Evolutionary conservation across 306 rosid species (phyloP).

Genomic region (Prosopis cineraria): DNA sequence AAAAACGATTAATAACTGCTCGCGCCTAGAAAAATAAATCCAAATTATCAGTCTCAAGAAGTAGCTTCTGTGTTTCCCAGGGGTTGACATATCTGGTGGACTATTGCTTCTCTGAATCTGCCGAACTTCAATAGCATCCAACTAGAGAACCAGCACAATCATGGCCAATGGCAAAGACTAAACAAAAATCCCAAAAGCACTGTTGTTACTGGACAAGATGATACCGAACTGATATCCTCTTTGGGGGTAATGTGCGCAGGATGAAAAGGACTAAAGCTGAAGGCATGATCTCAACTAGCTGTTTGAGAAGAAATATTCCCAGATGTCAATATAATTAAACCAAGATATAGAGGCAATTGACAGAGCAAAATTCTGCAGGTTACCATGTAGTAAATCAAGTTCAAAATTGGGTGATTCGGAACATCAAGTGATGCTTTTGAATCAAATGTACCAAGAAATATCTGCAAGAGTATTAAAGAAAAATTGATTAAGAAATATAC

Average conservation of each 20-base stretch:
- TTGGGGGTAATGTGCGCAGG: conserved; percentile 91
- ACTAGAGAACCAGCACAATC: conserved; percentile 32
- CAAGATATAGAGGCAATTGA: not conserved
- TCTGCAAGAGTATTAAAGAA: conserved; percentile 52
- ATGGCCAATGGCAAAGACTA: conserved; percentile 34
- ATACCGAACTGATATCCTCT: conserved; percentile 89
- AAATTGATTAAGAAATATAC: conserved; percentile 18
- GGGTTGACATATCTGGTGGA: conserved; percentile 27
- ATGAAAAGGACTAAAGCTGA: conserved; percentile 91
- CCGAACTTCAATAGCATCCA: conserved; percentile 38
- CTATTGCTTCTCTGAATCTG: conserved; percentile 38
- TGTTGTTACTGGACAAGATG: conserved; percentile 67
- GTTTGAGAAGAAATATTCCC: conserved; percentile 33
- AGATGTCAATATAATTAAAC: conserved; percentile 24
- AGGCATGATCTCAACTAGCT: conserved; percentile 94
- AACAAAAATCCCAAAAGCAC: conserved; percentile 37
- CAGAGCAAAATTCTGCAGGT: conserved; percentile 30
- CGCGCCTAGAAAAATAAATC: conserved; percentile 37
- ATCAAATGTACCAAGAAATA: conserved; percentile 73
- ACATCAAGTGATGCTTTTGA: conserved; percentile 83
- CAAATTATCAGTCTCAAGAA: conserved; percentile 35
- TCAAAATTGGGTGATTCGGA: conserved; percentile 52
- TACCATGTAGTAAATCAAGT: conserved; percentile 85
- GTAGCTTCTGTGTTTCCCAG: conserved; percentile 37
- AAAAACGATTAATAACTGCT: conserved; percentile 8